Evolutionary conservation across 2,329 filamentous ascomycete genomes (phyloP).

Genomic region (Exophiala viscosa): DNA sequence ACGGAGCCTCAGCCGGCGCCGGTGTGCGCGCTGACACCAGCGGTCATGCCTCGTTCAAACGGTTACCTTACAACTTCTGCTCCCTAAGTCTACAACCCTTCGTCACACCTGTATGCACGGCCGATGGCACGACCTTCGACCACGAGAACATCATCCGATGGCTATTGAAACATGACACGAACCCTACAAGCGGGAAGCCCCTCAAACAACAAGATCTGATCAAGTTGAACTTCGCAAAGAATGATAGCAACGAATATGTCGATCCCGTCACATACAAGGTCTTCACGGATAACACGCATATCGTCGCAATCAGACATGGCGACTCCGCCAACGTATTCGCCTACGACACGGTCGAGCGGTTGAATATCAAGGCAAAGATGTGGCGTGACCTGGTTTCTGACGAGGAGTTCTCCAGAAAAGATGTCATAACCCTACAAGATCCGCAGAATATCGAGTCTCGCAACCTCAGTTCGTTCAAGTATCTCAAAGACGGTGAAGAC

Average conservation of each 20-base stretch:
- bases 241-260: slow-evolving; percentile 85
- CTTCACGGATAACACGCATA: slow-evolving; percentile 96
- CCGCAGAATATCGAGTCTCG: slow-evolving; percentile 82
- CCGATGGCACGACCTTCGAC: slow-evolving; percentile 85
- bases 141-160: slow-evolving; percentile 90
- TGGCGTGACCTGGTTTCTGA: slow-evolving; percentile 91
- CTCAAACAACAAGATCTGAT: slow-evolving; percentile 80
- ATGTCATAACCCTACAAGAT: slow-evolving; percentile 95
- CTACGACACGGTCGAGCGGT: slow-evolving; percentile 88
- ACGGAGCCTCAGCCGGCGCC: slow-evolving; percentile 72
- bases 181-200: slow-evolving; percentile 78
- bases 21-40: slow-evolving; percentile 56
- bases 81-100: slow-evolving; percentile 94
- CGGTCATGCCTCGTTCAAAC: slow-evolving; percentile 68
- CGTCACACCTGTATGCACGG: slow-evolving; percentile 86
- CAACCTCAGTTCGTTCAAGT: slow-evolving; percentile 84
- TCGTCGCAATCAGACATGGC: slow-evolving; percentile 76
- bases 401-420: slow-evolving; percentile 76
- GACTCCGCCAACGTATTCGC: slow-evolving; percentile 92
- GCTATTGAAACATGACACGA: slow-evolving; percentile 90
- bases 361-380: slow-evolving; percentile 96
- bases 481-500: slow-evolving; percentile 72
- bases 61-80: slow-evolving; percentile 97
- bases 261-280: slow-evolving; percentile 97
- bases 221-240: slow-evolving; percentile 86